Conservation (phyloP, 306 rosid species). For the Echinosophora koreensis region DNA sequence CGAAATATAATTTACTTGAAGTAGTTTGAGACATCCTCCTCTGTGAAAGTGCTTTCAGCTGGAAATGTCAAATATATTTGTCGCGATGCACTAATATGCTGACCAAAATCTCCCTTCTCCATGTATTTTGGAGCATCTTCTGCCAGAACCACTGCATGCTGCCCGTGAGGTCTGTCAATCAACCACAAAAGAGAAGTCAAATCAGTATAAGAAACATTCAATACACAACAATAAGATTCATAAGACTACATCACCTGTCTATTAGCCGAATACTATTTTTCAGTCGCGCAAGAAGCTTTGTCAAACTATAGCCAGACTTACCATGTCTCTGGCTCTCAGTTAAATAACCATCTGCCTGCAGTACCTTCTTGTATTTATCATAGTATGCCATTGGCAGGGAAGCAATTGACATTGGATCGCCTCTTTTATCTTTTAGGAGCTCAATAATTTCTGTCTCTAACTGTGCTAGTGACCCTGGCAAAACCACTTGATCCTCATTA, state of each 20-base stretch:
- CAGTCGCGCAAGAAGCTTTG: conserved; percentile 81
- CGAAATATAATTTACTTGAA: conserved; percentile 60
- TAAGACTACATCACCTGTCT: conserved; percentile 66
- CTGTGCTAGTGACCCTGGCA: conserved; percentile 68
- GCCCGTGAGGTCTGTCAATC: conserved; percentile 90
- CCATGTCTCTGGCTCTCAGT: conserved; percentile 97
- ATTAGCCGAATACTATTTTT: conserved; percentile 69
- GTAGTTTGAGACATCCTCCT: conserved; percentile 91
- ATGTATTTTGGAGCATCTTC: conserved; percentile 70
- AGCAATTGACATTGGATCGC: conserved; percentile 88
- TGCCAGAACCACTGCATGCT: conserved; percentile 78
- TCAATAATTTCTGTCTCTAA: conserved; percentile 81
- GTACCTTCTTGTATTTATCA: conserved; percentile 74
- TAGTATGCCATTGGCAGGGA: conserved; percentile 80
- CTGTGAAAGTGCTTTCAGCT: conserved; percentile 88
- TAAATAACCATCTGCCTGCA: conserved; percentile 89
- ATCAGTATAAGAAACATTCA: conserved; percentile 14
- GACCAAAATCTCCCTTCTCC: conserved; percentile 66
- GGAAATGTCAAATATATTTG: conserved; percentile 95
- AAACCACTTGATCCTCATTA: conserved; percentile 65
- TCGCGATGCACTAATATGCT: conserved; percentile 72
- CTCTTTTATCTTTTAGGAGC: conserved; percentile 69
- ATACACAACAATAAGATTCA: not conserved
- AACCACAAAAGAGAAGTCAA: conserved; percentile 13
- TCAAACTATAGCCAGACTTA: conserved; percentile 87